phyloP scores from a whole-genome alignment of 331 rosid species.

The Pyrus hybrid region DNA sequence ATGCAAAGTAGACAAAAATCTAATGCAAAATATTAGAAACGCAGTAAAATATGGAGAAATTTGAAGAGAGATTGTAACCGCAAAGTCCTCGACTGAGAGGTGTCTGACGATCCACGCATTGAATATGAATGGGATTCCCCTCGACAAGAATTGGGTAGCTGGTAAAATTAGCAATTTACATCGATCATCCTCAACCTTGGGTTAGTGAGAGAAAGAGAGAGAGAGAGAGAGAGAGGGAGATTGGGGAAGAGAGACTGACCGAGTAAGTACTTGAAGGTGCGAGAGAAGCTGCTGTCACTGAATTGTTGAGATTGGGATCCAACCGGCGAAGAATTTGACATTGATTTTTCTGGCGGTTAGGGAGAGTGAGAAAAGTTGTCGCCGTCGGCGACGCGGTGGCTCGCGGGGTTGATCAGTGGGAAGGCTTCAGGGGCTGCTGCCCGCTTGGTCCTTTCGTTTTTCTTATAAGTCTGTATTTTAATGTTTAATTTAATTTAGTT shows the following conservation, averaged over 20 bases:
- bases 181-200: background rate
- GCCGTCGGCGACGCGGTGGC: too few relatives aligned
- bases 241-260: slow-evolving; percentile 30
- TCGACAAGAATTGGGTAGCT: slow-evolving; percentile 96
- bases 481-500: too few relatives aligned
- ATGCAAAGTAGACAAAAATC: background rate
- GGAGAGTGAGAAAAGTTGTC: background rate
- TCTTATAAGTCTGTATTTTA: too few relatives aligned
- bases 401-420: too few relatives aligned
- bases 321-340: slow-evolving; percentile 26
- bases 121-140: slow-evolving; percentile 92
- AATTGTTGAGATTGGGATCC: slow-evolving; percentile 3
- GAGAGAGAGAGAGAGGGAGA: background rate
- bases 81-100: slow-evolving; percentile 80
- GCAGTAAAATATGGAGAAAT: background rate
- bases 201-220: background rate
- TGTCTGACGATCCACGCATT: slow-evolving; percentile 92
- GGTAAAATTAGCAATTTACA: background rate
- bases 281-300: slow-evolving; percentile 46
- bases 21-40: background rate
- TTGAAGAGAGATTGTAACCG: slow-evolving; percentile 33
- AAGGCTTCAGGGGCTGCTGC: too few relatives aligned
- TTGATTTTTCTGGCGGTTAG: background rate
- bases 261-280: slow-evolving; percentile 76
- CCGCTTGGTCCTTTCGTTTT: too few relatives aligned